Percentiles rank a stretch among this genome's conserved stretches.
phyloP scores from a whole-genome alignment of 306 rosid species.

The Dryas drummondii region DNA sequence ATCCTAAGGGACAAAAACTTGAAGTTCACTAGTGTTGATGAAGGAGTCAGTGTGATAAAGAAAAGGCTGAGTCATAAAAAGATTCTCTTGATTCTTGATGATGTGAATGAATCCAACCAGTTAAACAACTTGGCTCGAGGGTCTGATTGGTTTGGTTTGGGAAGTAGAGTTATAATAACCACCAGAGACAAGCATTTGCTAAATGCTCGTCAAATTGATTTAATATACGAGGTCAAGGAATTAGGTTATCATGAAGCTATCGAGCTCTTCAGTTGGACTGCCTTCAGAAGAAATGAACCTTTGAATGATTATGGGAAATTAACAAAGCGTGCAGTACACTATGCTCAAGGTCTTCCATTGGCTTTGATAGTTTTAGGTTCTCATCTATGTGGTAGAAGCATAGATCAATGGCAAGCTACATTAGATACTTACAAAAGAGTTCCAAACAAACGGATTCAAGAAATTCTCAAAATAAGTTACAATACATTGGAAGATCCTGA shows the following conservation, averaged over 20 bases:
- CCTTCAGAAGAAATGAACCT: background rate
- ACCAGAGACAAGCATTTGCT: background rate
- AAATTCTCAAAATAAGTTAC: constrained; percentile 37
- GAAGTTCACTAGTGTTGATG: background rate
- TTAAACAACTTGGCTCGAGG: background rate
- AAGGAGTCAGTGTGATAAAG: background rate
- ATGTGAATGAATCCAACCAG: background rate
- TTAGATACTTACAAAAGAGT: background rate
- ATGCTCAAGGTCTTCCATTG: constrained; percentile 27
- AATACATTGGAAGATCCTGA: constrained; percentile 25
- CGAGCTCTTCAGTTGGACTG: background rate
- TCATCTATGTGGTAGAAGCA: constrained; percentile 19
- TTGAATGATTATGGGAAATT: background rate
- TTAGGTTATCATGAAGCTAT: background rate
- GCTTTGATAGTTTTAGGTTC: constrained; percentile 45
- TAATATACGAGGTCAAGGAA: background rate
- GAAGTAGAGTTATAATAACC: constrained; percentile 4
- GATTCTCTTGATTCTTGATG: constrained; percentile 2
- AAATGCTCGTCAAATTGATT: background rate
- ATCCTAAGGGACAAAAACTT: background rate
- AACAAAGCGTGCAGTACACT: background rate
- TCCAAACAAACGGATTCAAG: constrained; percentile 31
- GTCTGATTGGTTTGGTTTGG: background rate
- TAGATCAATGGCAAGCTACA: constrained; percentile 9
- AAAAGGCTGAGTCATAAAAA: background rate